Conservation (phyloP, 257 asterid species). For the Ligustrum vulgare region DNA sequence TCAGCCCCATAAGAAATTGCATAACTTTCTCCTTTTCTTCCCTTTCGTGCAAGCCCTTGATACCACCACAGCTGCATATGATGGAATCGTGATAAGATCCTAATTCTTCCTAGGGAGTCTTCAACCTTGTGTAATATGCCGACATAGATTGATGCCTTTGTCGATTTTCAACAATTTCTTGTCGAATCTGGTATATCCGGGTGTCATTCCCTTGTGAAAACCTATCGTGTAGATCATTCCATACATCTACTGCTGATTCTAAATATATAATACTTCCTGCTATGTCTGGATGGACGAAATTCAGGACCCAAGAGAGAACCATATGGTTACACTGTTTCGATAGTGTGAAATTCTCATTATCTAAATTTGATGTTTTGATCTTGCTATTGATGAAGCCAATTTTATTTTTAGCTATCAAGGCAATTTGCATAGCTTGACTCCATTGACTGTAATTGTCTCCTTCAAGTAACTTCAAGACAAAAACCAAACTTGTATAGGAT, state of each 20-base stretch:
- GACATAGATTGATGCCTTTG: not conserved
- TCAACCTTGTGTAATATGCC: not conserved
- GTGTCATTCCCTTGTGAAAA: not conserved
- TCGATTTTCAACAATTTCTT: not conserved
- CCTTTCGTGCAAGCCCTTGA: not conserved
- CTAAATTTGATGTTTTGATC: too few species aligned
- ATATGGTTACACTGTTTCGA: too few species aligned
- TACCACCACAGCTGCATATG: not conserved
- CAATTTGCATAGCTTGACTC: too few species aligned
- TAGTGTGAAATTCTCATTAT: too few species aligned
- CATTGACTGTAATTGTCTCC: too few species aligned
- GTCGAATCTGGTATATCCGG: not conserved
- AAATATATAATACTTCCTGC: not conserved
- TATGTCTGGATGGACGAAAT: not conserved
- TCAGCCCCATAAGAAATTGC: constrained; percentile 8
- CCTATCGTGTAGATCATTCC: not conserved
- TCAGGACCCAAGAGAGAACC: not conserved
- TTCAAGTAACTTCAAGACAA: too few species aligned
- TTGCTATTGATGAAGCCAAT: too few species aligned
- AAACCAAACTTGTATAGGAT: too few species aligned
- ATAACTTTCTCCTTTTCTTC: constrained; percentile 4
- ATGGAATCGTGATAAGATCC: not conserved
- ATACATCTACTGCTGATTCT: not conserved
- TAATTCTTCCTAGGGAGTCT: not conserved
- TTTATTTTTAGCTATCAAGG: too few species aligned